A percentile compares a stretch with the other conserved stretches of the same genome.
phyloP scores from a whole-genome alignment of 352 stramenopile genomes.

The Aphanomyces euteiches region DNA sequence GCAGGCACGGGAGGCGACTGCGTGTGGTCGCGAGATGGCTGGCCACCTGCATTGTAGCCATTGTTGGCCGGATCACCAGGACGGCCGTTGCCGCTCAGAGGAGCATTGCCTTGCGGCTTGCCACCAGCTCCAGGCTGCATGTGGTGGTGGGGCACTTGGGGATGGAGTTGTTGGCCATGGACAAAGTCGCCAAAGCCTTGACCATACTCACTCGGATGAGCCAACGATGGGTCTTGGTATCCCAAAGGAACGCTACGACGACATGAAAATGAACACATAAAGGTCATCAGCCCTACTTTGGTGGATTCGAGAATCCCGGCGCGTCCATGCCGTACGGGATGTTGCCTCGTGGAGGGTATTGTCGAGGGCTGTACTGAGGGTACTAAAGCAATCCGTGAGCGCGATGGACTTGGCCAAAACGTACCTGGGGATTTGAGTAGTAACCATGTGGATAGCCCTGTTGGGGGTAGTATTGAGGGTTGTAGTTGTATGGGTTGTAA shows the following conservation, averaged over 20 bases:
- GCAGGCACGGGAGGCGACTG: slow-evolving; percentile 60
- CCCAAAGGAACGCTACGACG: slow-evolving; percentile 52
- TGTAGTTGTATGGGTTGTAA: slow-evolving; percentile 88
- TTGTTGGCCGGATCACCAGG: slow-evolving; percentile 52
- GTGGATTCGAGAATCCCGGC: slow-evolving; percentile 74
- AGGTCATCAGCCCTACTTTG: slow-evolving; percentile 37
- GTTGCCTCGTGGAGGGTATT: slow-evolving; percentile 73
- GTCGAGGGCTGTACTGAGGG: slow-evolving; percentile 80
- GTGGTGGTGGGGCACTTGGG: slow-evolving; percentile 36
- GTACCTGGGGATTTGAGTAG: slow-evolving; percentile 82
- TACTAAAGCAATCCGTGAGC: slow-evolving; percentile 41
- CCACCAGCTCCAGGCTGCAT: slow-evolving; percentile 34
- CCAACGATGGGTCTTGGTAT: slow-evolving; percentile 81
- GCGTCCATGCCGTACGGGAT: slow-evolving; percentile 82
- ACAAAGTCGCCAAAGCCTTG: slow-evolving; percentile 83
- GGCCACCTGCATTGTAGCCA: slow-evolving; percentile 29
- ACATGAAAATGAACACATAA: background rate
- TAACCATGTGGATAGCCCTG: slow-evolving; percentile 70
- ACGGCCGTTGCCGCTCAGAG: slow-evolving; percentile 53
- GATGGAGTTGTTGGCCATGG: slow-evolving; percentile 58
- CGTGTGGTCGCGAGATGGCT: slow-evolving; percentile 53
- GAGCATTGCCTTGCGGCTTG: slow-evolving; percentile 41
- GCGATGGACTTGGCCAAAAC: background rate
- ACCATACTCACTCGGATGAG: slow-evolving; percentile 77
- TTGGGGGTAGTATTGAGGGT: slow-evolving; percentile 54